Base-by-base conservation (phyloP, 2,329 filamentous ascomycete genomes). In the Talaromyces atroroseus region DNA sequence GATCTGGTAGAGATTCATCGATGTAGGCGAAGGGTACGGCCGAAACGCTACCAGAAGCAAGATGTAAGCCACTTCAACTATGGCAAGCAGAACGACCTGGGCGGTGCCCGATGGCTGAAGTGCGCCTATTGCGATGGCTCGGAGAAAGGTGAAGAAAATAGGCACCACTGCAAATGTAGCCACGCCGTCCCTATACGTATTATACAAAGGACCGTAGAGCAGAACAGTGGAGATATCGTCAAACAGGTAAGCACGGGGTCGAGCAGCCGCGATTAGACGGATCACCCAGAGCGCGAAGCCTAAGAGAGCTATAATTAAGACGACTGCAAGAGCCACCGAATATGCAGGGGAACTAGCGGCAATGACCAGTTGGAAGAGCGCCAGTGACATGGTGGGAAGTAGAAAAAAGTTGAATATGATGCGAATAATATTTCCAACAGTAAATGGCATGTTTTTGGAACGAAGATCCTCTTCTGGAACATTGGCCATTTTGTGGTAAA, bases 1-100 rank as follows among this genome's bases (percentile, higher is more conserved):
- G 1, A 88, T 89, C 65, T 97, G 92, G 63, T 96, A 96, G 10
- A 90, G 84, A 68, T 97, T 97, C 94, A 99, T 99, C 26, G 92
- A 96, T 0, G 94, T 97, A 21, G 92, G 85, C 1, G 86, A 85
- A 59, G 92, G 87, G 66, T 95, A 99, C 0, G 94, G 94, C 16
- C 89, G 85, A 76, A 97, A 95, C 7, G 90, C 90, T 64, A 94
- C 86, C 4, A 97, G 76, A 0, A 92, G 92, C 46, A 97, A 78
- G 36, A 96, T 85, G 58, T 92, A 84, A 34, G 96, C 87, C 60
- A 97, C 88, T 74, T 99, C 94, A 71, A 92, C 96, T 54, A 96
- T 92, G 24, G 92, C 92, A 40, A 99, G 81, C 45, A 97, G 79
- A 23, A 96, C 89, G 56, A 99, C 83, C 72, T 99, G 94, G 2